phyloP scores from a whole-genome alignment of 352 stramenopile genomes.

The Phytophthora aleatoria region DNA sequence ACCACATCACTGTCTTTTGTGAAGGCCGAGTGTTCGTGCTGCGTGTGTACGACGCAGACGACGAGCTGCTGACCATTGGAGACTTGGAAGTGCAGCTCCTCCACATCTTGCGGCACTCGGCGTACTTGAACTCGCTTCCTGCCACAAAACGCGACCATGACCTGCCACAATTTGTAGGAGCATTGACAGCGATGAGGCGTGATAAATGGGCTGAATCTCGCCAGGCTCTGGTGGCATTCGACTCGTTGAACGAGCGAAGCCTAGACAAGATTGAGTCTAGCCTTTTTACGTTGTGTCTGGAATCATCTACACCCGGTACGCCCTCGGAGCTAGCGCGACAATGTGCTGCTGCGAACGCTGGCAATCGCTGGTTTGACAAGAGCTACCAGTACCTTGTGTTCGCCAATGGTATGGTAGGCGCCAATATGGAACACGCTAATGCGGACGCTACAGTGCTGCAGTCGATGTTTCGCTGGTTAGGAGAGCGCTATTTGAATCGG shows the following conservation, averaged over 20 bases:
- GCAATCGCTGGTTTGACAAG: slow-evolving; percentile 97
- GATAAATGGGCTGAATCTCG: slow-evolving; percentile 89
- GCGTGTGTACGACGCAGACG: slow-evolving; percentile 49
- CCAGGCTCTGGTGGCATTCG: slow-evolving; percentile 58
- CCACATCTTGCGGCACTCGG: slow-evolving; percentile 54
- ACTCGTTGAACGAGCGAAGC: slow-evolving; percentile 54
- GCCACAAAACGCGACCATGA: slow-evolving; percentile 31
- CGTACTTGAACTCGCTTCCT: slow-evolving; percentile 44
- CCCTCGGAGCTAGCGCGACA: slow-evolving; percentile 55
- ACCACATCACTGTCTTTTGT: slow-evolving; percentile 61
- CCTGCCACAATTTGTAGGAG: slow-evolving; percentile 64
- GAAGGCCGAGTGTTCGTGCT: slow-evolving; percentile 57
- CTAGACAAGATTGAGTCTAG: slow-evolving; percentile 89
- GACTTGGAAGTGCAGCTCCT: slow-evolving; percentile 67
- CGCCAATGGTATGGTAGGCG: slow-evolving; percentile 90
- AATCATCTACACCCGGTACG: slow-evolving; percentile 53
- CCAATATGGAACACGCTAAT: slow-evolving; percentile 95
- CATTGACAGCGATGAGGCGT: slow-evolving; percentile 87
- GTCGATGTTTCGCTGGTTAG: slow-evolving; percentile 67
- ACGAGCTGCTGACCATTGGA: slow-evolving; percentile 60
- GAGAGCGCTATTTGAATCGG: slow-evolving; percentile 66
- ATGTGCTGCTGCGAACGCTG: slow-evolving; percentile 57
- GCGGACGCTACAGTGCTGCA: slow-evolving; percentile 92
- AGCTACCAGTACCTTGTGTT: slow-evolving; percentile 95
- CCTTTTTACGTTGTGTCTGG: slow-evolving; percentile 90